Conservation (phyloP, 768 basidiomycete species). For the Suillus paluster region DNA sequence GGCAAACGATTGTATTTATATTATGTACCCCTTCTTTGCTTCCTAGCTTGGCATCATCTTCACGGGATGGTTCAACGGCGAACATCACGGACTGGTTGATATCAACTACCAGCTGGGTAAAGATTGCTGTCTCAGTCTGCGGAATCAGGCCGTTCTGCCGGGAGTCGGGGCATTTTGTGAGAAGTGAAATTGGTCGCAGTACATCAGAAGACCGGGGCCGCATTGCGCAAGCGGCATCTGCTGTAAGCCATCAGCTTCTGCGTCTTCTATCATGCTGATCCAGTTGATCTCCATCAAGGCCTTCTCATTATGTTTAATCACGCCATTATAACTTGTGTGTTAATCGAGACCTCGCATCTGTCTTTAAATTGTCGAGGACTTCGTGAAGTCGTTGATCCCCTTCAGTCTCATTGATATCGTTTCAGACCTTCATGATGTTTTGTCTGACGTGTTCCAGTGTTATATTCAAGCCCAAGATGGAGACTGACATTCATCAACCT, state of each 20-base stretch:
- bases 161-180: not conserved
- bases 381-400: not conserved
- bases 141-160: not conserved
- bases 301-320: not conserved
- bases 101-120: not conserved
- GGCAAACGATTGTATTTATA: too few species aligned
- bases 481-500: not conserved
- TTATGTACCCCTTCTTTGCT: too few species aligned
- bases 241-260: not conserved
- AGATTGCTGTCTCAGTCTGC: not conserved
- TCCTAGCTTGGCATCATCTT: too few species aligned
- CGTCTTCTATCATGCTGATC: not conserved
- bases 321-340: not conserved
- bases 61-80: not conserved
- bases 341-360: not conserved
- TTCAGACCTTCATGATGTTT: not conserved
- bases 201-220: not conserved
- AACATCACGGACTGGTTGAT: not conserved
- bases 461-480: not conserved
- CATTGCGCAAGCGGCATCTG: not conserved
- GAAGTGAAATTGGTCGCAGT: not conserved
- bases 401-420: not conserved
- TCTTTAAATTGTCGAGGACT: not conserved
- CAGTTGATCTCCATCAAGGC: not conserved
- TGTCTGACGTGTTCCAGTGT: not conserved